Evolutionary conservation across 2,329 filamentous ascomycete species (phyloP), one percentile per base, ranked within the genome.

Genomic region (Fusarium keratoplasticum): DNA sequence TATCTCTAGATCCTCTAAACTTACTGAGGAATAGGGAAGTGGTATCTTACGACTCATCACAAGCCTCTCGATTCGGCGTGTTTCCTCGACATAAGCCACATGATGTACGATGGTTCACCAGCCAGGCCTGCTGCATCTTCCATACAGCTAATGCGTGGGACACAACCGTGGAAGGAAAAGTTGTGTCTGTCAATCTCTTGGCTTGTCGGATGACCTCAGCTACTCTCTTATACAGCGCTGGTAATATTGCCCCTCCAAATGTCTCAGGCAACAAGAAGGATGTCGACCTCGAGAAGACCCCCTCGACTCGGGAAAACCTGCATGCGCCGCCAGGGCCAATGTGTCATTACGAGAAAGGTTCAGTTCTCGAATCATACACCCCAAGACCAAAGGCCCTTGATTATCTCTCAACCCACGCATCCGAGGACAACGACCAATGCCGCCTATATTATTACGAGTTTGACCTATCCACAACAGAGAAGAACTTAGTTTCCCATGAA

Each of bases 141-240:
- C 92, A 94, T 76, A 93, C 91, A 0, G 92, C 91, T 1, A 94
- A 93, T 73, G 89, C 89, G 2, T 94, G 92, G 92, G 90, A 93
- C 61, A 67, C 65, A 14, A 29, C 10, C 0, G n/a, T 29, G 6
- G 22, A 11, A 1, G 8, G 54, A 0, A 29, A 20, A 2, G 27
- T 29, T 1, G n/a, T 2, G 1, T 66, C 55, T 7, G 89, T 94
- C 6, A 90, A 91, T 75, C 87, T 94, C 77, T 84, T 94, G 1
- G 89, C 88, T 2, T 94, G 92, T 72, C 88, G 92, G 5, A 83
- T 93, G 47, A 94, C 91, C 2, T 92, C 90, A 4, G 89, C 90
- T 0, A 89, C 89, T 0, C 80, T 93, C 3, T 86, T 94, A 0
- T 94, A 91, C 79, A 89, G 86, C 50, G 88, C 91, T 8, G 92